These are phyloP conservation scores for Citrus maxima DNA, from an alignment of 345 rosid species.

Conservation along the genomic window DNA sequence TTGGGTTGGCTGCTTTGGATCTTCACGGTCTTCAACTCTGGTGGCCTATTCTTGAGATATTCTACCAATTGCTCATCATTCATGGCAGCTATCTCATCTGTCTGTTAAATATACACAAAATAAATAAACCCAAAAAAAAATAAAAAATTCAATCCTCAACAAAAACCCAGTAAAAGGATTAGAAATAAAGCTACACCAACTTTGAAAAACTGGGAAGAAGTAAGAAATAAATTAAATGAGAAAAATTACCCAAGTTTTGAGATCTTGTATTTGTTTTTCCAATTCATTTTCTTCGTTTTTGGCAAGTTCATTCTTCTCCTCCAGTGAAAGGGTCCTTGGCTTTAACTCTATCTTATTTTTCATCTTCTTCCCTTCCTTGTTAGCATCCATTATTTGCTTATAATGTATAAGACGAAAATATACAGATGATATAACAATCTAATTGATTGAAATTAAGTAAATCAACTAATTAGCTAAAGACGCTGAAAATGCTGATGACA, in stretches of 20 bases:
- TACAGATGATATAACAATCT: neutral
- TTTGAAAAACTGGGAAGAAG: neutral
- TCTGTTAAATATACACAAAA: slow-evolving; percentile 8
- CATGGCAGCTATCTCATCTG: slow-evolving; percentile 24
- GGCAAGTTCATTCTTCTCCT: slow-evolving; percentile 20
- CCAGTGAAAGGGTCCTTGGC: slow-evolving; percentile 2
- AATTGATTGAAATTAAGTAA: neutral
- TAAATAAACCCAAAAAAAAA: neutral
- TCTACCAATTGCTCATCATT: slow-evolving; percentile 33
- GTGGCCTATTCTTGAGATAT: slow-evolving; percentile 32
- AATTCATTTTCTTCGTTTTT: slow-evolving; percentile 23
- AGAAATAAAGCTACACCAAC: too few species aligned
- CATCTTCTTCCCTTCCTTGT: slow-evolving; percentile 14
- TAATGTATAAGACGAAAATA: neutral
- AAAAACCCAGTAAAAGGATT: neutral
- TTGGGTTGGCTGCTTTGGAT: slow-evolving; percentile 21
- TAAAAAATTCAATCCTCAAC: neutral
- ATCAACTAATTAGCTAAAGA: too few species aligned
- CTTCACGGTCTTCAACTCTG: slow-evolving; percentile 21
- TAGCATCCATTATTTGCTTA: neutral
- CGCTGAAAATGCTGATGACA: neutral
- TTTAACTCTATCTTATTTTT: neutral
- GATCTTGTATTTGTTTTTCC: slow-evolving; percentile 19
- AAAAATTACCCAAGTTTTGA: slow-evolving; percentile 25
- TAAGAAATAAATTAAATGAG: neutral